These are phyloP conservation scores for Oropetium thomaeum DNA, from an alignment of 176 grass and related monocot species.

Conservation along the genomic window DNA sequence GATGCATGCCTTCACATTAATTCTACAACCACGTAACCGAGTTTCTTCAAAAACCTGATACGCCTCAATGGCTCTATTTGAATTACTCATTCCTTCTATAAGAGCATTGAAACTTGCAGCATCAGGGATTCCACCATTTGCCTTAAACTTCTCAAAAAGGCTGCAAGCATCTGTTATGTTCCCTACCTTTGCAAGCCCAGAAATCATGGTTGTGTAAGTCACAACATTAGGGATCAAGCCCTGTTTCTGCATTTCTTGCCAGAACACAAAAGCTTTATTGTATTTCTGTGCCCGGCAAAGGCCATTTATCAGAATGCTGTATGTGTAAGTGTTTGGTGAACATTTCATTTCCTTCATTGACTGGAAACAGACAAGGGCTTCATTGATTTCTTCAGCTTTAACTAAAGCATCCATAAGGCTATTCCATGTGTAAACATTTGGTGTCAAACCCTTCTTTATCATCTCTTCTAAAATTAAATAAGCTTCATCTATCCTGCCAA, in stretches of 20 bases:
- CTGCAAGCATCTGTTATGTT: constrained; percentile 74
- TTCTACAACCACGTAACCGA: constrained; percentile 61
- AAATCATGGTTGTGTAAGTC: constrained; percentile 96
- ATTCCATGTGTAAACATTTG: constrained; percentile 97
- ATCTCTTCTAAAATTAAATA: constrained; percentile 98
- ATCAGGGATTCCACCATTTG: constrained; percentile 73
- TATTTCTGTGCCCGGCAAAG: constrained; percentile 87
- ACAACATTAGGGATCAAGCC: constrained; percentile 74
- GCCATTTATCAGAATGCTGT: constrained; percentile 86
- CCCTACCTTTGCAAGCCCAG: constrained; percentile 77
- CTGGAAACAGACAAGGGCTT: constrained; percentile 90
- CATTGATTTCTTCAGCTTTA: constrained; percentile 92
- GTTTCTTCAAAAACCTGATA: constrained; percentile 90
- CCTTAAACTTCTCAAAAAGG: constrained; percentile 85
- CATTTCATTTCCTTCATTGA: constrained; percentile 95
- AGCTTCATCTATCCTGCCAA: constrained; percentile 95
- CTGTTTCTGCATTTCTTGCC: constrained; percentile 96
- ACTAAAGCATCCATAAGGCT: constrained; percentile 84
- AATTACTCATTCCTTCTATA: constrained; percentile 98
- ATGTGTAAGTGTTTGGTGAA: constrained; percentile 75
- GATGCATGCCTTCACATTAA: constrained; percentile 80
- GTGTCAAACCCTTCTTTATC: constrained; percentile 83
- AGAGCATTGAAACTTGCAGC: constrained; percentile 78
- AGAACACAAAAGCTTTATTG: constrained; percentile 96
- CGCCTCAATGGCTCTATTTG: constrained; percentile 71